Percentiles rank a stretch among this genome's conserved stretches.
Evolutionary conservation across 257 asterid genomes (phyloP).

Genomic region (Rhazya stricta): DNA sequence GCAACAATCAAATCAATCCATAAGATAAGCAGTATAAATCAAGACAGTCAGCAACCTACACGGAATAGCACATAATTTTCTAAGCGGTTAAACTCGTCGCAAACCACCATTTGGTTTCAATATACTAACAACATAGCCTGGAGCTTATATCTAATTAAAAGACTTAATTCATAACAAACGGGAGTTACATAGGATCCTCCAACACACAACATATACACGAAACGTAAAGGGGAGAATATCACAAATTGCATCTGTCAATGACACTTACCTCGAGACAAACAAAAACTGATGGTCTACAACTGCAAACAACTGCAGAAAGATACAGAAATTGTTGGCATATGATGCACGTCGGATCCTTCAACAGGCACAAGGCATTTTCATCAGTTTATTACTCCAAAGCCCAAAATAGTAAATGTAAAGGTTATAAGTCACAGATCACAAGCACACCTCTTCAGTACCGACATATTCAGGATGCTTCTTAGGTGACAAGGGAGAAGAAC

Average conservation of each 20-base stretch:
- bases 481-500: conserved; percentile 65
- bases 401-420: conserved; percentile 10
- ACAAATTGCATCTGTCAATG: background rate
- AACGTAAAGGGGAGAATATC: background rate
- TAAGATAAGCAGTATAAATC: background rate
- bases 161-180: background rate
- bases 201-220: background rate
- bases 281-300: conserved; percentile 72
- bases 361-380: conserved; percentile 20
- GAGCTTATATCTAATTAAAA: background rate
- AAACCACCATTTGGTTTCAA: background rate
- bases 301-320: conserved; percentile 85
- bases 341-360: conserved; percentile 84
- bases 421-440: background rate
- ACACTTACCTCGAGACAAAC: conserved; percentile 88
- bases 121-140: background rate
- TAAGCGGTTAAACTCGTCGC: background rate
- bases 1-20: background rate
- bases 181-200: background rate
- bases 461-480: conserved; percentile 63
- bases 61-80: background rate
- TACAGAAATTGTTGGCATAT: conserved; percentile 84
- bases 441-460: conserved; percentile 79
- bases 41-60: background rate
- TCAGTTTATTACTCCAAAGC: conserved; percentile 21